Evolutionary conservation across 192 early-diverging fungal species (phyloP).

Genomic region (Umbelopsis isabellina): DNA sequence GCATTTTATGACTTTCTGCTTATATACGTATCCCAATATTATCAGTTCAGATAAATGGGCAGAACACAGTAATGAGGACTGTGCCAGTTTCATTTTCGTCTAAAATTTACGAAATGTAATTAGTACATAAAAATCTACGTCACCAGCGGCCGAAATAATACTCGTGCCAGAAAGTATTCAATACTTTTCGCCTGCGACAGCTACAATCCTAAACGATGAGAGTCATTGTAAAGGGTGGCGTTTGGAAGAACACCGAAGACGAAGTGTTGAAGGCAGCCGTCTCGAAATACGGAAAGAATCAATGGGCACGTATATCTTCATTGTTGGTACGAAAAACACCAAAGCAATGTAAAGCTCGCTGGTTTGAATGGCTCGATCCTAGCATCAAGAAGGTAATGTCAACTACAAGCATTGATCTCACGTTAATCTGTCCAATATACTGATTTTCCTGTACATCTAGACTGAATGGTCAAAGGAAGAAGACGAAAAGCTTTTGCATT

Average conservation of each 20-base stretch:
- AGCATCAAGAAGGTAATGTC: slow-evolving; percentile 87
- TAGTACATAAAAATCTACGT: not conserved
- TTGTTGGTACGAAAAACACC: slow-evolving; percentile 93
- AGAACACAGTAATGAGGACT: too few relatives aligned
- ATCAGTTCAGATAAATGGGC: too few relatives aligned
- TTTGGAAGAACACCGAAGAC: slow-evolving; percentile 99
- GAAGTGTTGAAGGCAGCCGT: slow-evolving; percentile 97
- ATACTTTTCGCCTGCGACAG: not conserved
- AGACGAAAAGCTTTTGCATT: slow-evolving; percentile 95
- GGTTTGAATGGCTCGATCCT: slow-evolving; percentile 99
- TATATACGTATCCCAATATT: too few relatives aligned
- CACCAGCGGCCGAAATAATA: not conserved
- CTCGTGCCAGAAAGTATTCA: not conserved
- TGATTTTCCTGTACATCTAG: slow-evolving; percentile 30
- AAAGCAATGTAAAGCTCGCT: slow-evolving; percentile 99
- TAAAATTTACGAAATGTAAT: too few relatives aligned
- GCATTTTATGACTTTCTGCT: too few relatives aligned
- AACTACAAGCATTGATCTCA: not conserved
- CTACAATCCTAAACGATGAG: slow-evolving; percentile 40
- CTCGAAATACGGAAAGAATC: slow-evolving; percentile 99
- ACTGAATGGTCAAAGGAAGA: slow-evolving; percentile 99
- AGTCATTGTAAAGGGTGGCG: slow-evolving; percentile 85
- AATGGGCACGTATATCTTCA: slow-evolving; percentile 98
- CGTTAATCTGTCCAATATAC: not conserved
- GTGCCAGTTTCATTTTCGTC: too few relatives aligned